Percentiles rank a stretch among this genome's conserved stretches.
phyloP scores from a whole-genome alignment of 208 protist species.

The Leishmania arabica region DNA sequence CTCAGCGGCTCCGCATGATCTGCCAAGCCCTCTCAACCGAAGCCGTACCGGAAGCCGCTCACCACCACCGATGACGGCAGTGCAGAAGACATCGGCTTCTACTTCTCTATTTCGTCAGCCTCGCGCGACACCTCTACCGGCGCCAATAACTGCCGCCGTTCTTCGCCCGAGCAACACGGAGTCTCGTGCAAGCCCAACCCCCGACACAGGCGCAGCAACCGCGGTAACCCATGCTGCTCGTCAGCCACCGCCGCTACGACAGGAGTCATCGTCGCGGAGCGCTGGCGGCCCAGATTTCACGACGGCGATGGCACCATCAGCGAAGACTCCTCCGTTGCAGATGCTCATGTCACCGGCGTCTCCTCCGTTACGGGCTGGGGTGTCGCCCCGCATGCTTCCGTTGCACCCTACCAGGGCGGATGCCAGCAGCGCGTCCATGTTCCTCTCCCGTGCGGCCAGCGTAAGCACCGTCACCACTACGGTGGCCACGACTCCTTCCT shows the following conservation, averaged over 20 bases:
- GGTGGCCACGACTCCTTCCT: background rate
- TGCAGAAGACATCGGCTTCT: background rate
- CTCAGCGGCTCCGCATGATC: no score
- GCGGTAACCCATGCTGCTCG: background rate
- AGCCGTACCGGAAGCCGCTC: background rate
- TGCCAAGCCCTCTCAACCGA: background rate
- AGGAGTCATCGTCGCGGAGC: background rate
- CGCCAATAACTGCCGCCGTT: slow-evolving; percentile 23
- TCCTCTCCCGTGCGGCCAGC: slow-evolving; percentile 14
- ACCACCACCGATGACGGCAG: background rate
- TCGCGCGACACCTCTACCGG: slow-evolving; percentile 5
- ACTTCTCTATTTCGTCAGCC: background rate
- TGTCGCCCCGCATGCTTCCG: slow-evolving; percentile 49
- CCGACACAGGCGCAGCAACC: background rate
- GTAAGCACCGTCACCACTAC: slow-evolving; percentile 11
- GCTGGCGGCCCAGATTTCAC: background rate
- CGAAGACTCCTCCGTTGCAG: background rate
- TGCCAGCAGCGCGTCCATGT: background rate
- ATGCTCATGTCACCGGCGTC: slow-evolving; percentile 20
- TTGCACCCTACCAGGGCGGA: slow-evolving; percentile 38
- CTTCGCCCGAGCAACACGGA: background rate
- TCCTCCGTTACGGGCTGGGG: slow-evolving; percentile 51
- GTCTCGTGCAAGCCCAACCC: background rate
- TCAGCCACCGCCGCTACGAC: slow-evolving; percentile 3
- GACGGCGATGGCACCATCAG: background rate